Evolutionary conservation across 108 stramenopile genomes (phyloP), one percentile per base, ranked within the genome.

Genomic region (Epithemia pelagica): DNA sequence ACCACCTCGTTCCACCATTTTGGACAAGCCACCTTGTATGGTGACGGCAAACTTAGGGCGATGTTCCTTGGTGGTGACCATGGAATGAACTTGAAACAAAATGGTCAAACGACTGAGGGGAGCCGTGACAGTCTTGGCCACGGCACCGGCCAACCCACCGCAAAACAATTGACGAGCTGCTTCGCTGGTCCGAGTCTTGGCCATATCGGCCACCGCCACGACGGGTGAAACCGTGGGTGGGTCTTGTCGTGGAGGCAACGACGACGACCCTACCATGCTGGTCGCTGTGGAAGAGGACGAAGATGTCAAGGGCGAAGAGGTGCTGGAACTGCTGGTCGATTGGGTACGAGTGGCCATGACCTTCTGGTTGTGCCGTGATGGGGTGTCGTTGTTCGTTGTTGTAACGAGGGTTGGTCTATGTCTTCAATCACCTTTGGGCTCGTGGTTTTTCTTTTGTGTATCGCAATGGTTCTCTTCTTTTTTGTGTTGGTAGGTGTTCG

Each of bases 101-200:
- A 97, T 94, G 24, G 96, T 95, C 20, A 95, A 67, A 1, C 94
- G 85, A 69, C 80, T 81, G 29, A 97, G 76, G 19, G 96, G 96
- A 31, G 96, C 96, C 0, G 96, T 97, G 32, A 92, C 68, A 1
- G 92, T 93, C 75, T 97, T 97, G 51, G 93, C 96, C n/a, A 91
- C 81, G 22, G 86, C 85, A 27, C 96, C 96, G 27, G 96, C 94
- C 63, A 94, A 74, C 19, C 96, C 96, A n/a, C 96, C 96, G 64
- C 90, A 90, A 54, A 97, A 81, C 53, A 97, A 76, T 66, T 95
- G 94, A 61, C 91, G 91, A 27, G 83, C 75, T 1, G 91, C 91
- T 70, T 82, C 87, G 33, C 76, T 75, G 15, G 85, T 71, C 32
- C 91, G 81, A 58, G 15, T 58, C 26, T 58, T 27, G 26, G 56